Percentiles rank a stretch among this genome's conserved stretches.
These are phyloP conservation scores for Penicillium janthinellum DNA, from an alignment of 2,329 filamentous ascomycete genomes.

Conservation along the genomic window DNA sequence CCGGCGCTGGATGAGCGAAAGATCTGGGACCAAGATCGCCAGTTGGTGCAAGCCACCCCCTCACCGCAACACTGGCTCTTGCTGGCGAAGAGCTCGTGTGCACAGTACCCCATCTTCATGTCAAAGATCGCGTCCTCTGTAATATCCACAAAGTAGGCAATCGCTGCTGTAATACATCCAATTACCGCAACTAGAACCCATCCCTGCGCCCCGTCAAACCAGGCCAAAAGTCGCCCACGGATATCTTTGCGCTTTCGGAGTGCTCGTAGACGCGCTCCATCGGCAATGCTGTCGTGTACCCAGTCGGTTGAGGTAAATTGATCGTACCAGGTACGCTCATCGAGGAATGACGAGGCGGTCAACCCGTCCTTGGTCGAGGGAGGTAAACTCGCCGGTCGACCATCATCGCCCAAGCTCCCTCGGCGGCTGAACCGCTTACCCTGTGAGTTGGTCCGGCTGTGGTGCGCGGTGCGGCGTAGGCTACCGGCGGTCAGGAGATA, in stretches of 20 bases:
- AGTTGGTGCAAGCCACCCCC: constrained; percentile 58
- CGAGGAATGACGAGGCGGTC: constrained; percentile 67
- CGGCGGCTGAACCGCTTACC: constrained; percentile 50
- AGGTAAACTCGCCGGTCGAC: constrained; percentile 32
- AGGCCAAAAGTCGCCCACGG: constrained; percentile 72
- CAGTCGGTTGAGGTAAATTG: constrained; percentile 97
- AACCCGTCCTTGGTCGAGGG: constrained; percentile 51
- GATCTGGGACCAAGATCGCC: constrained; percentile 67
- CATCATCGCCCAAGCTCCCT: constrained; percentile 59
- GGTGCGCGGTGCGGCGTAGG: constrained; percentile 45
- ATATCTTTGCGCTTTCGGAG: constrained; percentile 81
- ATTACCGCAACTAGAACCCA: constrained; percentile 93
- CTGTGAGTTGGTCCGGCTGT: constrained; percentile 55
- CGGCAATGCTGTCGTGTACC: constrained; percentile 96
- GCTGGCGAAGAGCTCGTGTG: constrained; percentile 68
- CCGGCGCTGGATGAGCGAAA: constrained; percentile 54
- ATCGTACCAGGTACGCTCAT: constrained; percentile 97
- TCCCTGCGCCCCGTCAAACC: constrained; percentile 86
- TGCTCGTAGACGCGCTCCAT: constrained; percentile 84
- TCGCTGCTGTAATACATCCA: constrained; percentile 77
- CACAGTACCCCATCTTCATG: constrained; percentile 87
- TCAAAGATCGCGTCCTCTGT: constrained; percentile 85
- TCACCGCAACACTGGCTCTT: constrained; percentile 67
- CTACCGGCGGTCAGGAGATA: constrained; percentile 40
- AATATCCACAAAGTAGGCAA: constrained; percentile 88